Conservation (phyloP, 345 rosid genomes). For the Eutrema japonicum region DNA sequence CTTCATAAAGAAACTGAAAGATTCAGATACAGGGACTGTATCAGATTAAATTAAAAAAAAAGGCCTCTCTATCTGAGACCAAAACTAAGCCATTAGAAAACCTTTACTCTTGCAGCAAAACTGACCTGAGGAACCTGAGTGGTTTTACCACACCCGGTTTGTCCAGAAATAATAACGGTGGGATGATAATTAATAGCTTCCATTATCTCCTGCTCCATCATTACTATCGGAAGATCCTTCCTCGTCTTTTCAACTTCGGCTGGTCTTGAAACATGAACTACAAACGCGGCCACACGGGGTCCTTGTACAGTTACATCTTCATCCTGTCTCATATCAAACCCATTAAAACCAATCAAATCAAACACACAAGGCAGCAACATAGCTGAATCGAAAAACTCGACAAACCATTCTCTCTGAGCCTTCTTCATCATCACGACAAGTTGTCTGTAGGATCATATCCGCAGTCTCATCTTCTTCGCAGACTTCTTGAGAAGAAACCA, state of each 20-base stretch:
- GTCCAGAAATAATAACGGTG: constrained; percentile 73
- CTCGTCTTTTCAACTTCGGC: constrained; percentile 67
- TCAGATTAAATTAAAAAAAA: not conserved
- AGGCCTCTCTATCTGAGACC: constrained; percentile 1
- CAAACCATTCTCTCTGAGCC: too few relatives aligned
- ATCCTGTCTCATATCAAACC: constrained; percentile 47
- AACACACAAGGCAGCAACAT: not conserved
- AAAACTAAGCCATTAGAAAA: not conserved
- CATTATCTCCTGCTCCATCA: constrained; percentile 99
- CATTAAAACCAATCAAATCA: constrained; percentile 7
- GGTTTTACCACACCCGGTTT: constrained; percentile 97
- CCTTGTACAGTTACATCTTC: constrained; percentile 41
- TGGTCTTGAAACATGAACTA: constrained; percentile 79
- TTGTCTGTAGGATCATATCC: too few relatives aligned
- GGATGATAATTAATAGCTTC: constrained; percentile 78
- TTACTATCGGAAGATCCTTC: constrained; percentile 88
- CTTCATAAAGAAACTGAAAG: constrained; percentile 88
- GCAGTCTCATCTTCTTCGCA: too few relatives aligned
- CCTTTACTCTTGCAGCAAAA: constrained; percentile 23
- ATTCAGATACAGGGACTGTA: constrained; percentile 7
- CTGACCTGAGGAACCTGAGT: constrained; percentile 96
- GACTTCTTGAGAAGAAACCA: too few relatives aligned
- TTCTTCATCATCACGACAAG: too few relatives aligned
- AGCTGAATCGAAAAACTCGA: not conserved
- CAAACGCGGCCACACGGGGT: constrained; percentile 50